Base-by-base conservation (phyloP, 768 basidiomycete genomes). In the Hygrocybe punicea region DNA sequence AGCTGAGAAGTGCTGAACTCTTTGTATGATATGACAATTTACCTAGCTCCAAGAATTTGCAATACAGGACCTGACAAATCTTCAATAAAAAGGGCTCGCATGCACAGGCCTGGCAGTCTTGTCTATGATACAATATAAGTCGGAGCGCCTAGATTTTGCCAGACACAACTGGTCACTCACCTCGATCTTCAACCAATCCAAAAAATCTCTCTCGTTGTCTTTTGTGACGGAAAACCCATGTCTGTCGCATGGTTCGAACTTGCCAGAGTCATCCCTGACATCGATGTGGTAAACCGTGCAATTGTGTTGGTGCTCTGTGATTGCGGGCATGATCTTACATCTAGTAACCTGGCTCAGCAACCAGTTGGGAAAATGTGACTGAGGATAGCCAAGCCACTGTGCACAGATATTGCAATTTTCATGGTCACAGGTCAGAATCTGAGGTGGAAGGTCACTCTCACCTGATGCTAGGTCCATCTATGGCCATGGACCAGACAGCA, bases 301-400 rank as follows among this genome's bases (percentile, higher is more conserved):
- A 42, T n/a, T 25, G 24, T 16, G 42, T 4, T 33, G 39, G 19
- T 47, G 51, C n/a, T 23, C 44, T 10, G 50, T 29, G 37, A 62
- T 47, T 1, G 62, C 58, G 8, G 58, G 58, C 21, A 57, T 62
- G n/a, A 79, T 76, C 52, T 64, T 60, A 44, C 73, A 74, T 46
- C 70, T 64, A 0, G 36, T 0, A 17, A 77, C 71, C 51, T 76
- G 76, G 35, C 58, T 65, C 9, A 58, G 58, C 1, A 68, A 77
- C 78, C 77, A 77, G 49, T 77, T 78, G 44, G 71, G 69, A 46
- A 79, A 78, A 35, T 68, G 65, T 3, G 70, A 72, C 51, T 73
- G 68, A 1, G 78, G 78, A 58, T 79, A 79, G 23, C 53, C 47
- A 6, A 10, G 35, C 77, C 77, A 78, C 4, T 56, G 44, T 14